A percentile compares a stretch with the other conserved stretches of the same genome.
These are phyloP conservation scores for Strobilomyces dryophilus DNA, from an alignment of 768 basidiomycete genomes.

Conservation along the genomic window DNA sequence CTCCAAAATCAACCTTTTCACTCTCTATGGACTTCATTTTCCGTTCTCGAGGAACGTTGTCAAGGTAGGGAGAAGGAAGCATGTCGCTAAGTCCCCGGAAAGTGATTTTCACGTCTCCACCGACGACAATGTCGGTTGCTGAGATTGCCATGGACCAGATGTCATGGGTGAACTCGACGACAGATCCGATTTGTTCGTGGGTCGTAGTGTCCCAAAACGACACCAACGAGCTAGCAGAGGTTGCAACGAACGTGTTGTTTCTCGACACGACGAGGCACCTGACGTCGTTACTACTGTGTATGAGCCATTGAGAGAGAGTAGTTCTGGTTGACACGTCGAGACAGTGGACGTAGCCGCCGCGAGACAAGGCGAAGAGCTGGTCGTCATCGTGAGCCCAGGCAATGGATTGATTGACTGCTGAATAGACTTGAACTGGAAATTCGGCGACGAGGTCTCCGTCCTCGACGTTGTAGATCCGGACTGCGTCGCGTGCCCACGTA, in stretches of 20 bases:
- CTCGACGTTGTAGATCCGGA: conserved; percentile 4
- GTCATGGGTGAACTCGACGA: not conserved
- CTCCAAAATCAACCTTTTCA: not conserved
- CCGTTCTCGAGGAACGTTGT: not conserved
- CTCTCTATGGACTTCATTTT: not conserved
- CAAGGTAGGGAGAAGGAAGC: not conserved
- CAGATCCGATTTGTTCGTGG: conserved; percentile 1
- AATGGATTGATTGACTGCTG: conserved; percentile 3
- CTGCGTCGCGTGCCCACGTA: not conserved
- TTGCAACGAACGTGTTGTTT: conserved; percentile 1
- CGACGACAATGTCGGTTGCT: not conserved
- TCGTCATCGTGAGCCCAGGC: conserved; percentile 6
- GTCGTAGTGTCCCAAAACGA: conserved; percentile 11
- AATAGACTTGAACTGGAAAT: conserved; percentile 2
- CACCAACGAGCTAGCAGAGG: conserved; percentile 1
- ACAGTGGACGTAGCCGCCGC: not conserved
- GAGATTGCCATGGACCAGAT: conserved; percentile 4
- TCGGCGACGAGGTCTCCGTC: not conserved
- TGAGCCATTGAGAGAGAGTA: not conserved
- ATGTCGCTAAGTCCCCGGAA: not conserved
- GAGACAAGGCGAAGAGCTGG: conserved; percentile 6
- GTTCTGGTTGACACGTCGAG: not conserved
- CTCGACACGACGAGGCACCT: not conserved
- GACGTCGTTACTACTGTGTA: not conserved
- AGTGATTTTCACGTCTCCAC: not conserved